phyloP scores from a whole-genome alignment of 495 filamentous ascomycete species.

The Neurospora sp. region DNA sequence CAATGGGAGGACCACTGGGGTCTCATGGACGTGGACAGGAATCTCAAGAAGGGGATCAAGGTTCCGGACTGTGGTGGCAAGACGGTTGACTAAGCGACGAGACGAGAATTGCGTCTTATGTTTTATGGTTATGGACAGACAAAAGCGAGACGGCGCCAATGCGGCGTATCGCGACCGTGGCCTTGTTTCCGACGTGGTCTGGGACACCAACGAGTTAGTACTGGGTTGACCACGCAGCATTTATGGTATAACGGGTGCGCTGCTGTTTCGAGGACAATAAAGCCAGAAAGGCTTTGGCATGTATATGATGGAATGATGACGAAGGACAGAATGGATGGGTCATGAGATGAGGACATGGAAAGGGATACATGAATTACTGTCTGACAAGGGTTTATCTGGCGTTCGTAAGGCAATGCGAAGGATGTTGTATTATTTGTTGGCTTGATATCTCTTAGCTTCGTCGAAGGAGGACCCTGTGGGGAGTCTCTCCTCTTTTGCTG shows the following conservation, averaged over 20 bases:
- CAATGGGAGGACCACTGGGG: constrained; percentile 97
- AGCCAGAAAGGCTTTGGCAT: not conserved
- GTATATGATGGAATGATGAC: not conserved
- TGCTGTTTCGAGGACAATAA: not conserved
- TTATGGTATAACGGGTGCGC: not conserved
- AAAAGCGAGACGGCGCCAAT: not conserved
- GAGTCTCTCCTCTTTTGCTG: not conserved
- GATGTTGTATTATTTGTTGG: not conserved
- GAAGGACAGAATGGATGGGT: not conserved
- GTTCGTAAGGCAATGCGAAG: not conserved
- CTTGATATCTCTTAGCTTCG: no score
- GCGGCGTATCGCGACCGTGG: not conserved
- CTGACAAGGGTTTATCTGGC: not conserved
- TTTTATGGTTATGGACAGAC: not conserved
- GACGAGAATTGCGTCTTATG: not conserved
- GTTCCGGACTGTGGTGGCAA: constrained; percentile 84
- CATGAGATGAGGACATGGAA: not conserved
- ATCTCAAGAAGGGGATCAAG: constrained; percentile 72
- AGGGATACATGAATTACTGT: not conserved
- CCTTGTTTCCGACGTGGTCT: not conserved
- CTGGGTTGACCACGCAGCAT: not conserved
- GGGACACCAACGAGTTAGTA: not conserved
- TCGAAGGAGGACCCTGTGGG: not conserved
- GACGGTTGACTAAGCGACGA: constrained; percentile 33
- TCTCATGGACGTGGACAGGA: constrained; percentile 76